Evolutionary conservation across 106 monocot species (phyloP).

Genomic region (Phalaenopsis aphrodite): DNA sequence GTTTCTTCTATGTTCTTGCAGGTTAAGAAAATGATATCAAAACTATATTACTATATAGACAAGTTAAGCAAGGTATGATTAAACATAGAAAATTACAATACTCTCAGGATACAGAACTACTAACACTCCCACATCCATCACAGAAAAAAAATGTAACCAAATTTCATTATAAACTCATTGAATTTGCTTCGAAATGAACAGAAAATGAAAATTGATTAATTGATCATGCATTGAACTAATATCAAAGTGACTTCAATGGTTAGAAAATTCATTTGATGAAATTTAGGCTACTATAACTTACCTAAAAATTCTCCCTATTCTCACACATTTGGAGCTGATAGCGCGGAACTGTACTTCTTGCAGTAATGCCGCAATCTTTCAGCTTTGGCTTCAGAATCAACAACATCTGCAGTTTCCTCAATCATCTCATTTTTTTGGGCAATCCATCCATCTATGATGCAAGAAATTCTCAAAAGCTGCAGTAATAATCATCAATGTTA

Average conservation of each 20-base stretch:
- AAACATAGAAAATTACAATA: not conserved
- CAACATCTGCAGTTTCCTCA: not conserved
- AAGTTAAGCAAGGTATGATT: not conserved
- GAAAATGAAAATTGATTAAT: too few relatives aligned
- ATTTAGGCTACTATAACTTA: too few relatives aligned
- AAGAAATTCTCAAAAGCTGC: constrained; percentile 48
- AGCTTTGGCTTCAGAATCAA: constrained; percentile 16
- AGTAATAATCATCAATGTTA: constrained; percentile 4
- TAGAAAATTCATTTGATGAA: too few relatives aligned
- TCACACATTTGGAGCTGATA: not conserved
- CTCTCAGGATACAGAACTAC: too few relatives aligned
- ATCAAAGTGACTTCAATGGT: too few relatives aligned
- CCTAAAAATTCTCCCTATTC: not conserved
- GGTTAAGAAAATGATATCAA: too few relatives aligned
- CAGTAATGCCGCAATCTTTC: constrained; percentile 39
- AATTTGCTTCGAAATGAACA: too few relatives aligned
- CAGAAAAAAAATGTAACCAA: not conserved
- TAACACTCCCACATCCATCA: too few relatives aligned
- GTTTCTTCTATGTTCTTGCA: too few relatives aligned
- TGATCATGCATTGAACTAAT: too few relatives aligned
- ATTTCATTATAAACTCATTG: not conserved
- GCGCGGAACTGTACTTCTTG: not conserved
- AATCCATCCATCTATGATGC: constrained; percentile 43
- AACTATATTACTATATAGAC: too few relatives aligned
- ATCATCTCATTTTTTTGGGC: not conserved